These are phyloP conservation scores for Psophocarpus tetragonolobus DNA, from an alignment of 306 rosid genomes.

Conservation along the genomic window DNA sequence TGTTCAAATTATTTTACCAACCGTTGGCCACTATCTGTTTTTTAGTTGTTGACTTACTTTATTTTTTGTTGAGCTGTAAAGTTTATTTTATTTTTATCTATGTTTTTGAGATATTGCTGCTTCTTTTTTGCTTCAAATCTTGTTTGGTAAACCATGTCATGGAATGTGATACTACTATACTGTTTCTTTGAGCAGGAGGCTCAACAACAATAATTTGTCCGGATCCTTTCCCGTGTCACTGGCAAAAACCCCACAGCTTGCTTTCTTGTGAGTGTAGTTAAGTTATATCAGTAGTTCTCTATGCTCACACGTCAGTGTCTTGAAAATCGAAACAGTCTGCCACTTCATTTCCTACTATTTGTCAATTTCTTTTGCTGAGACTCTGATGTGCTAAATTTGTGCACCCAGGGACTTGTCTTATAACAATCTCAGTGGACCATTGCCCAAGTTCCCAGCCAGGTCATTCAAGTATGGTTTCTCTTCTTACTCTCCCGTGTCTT, in stretches of 20 bases:
- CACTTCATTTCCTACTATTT: slow-evolving; percentile 32
- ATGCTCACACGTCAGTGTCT: slow-evolving; percentile 34
- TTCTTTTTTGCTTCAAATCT: not conserved
- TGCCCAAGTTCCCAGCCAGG: slow-evolving; percentile 88
- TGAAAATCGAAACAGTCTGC: slow-evolving; percentile 29
- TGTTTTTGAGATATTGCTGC: slow-evolving; percentile 18
- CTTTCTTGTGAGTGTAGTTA: slow-evolving; percentile 94
- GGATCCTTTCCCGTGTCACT: slow-evolving; percentile 82
- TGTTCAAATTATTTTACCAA: slow-evolving; percentile 27
- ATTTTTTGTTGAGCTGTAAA: not conserved
- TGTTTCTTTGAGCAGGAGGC: slow-evolving; percentile 69
- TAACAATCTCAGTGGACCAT: slow-evolving; percentile 94
- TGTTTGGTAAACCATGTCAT: not conserved
- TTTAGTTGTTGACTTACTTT: slow-evolving; percentile 19
- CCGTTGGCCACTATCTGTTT: not conserved
- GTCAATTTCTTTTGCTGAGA: slow-evolving; percentile 6
- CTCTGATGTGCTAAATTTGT: slow-evolving; percentile 30
- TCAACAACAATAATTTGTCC: slow-evolving; percentile 90
- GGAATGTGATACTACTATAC: not conserved
- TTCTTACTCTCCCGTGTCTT: not conserved
- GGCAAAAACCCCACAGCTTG: slow-evolving; percentile 77
- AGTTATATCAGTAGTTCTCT: slow-evolving; percentile 25
- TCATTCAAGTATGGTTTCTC: slow-evolving; percentile 73
- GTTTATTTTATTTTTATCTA: not conserved
- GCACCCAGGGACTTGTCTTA: slow-evolving; percentile 90